Evolutionary conservation across 1,139 yeast genomes (phyloP).

Genomic region (Nakaseomyces delphensis): DNA sequence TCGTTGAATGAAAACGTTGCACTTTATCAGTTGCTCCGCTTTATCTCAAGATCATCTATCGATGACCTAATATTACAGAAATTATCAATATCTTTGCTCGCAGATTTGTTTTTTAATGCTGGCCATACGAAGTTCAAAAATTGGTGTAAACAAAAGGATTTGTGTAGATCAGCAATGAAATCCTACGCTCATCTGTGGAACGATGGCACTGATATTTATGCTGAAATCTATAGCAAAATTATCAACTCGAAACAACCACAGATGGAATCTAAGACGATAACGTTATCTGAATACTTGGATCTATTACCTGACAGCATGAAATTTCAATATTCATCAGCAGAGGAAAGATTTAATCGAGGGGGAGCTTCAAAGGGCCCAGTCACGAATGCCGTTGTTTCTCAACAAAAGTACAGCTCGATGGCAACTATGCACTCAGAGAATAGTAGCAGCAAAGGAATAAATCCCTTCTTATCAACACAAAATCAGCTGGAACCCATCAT

Average conservation of each 20-base stretch:
- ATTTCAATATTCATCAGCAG: not conserved
- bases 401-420: not conserved
- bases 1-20: constrained; percentile 35
- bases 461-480: not conserved
- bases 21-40: constrained; percentile 33
- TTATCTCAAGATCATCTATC: constrained; percentile 26
- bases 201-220: constrained; percentile 27
- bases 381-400: not conserved
- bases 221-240: constrained; percentile 16
- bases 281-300: constrained; percentile 12
- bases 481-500: not conserved
- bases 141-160: constrained; percentile 22
- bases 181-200: constrained; percentile 30
- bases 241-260: constrained; percentile 17
- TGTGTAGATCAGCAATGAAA: constrained; percentile 24
- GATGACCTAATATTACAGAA: constrained; percentile 30
- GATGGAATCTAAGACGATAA: constrained; percentile 10
- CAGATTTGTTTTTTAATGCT: constrained; percentile 31
- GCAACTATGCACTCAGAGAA: not conserved
- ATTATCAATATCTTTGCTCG: constrained; percentile 29
- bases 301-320: constrained; percentile 11
- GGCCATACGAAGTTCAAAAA: constrained; percentile 8
- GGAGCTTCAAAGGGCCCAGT: not conserved
- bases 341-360: not conserved
- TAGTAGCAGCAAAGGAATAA: not conserved